A percentile compares a stretch with the other conserved stretches of the same genome.
Conservation (phyloP, 805 yeast species). For the Saccharomycopsis sp. region DNA sequence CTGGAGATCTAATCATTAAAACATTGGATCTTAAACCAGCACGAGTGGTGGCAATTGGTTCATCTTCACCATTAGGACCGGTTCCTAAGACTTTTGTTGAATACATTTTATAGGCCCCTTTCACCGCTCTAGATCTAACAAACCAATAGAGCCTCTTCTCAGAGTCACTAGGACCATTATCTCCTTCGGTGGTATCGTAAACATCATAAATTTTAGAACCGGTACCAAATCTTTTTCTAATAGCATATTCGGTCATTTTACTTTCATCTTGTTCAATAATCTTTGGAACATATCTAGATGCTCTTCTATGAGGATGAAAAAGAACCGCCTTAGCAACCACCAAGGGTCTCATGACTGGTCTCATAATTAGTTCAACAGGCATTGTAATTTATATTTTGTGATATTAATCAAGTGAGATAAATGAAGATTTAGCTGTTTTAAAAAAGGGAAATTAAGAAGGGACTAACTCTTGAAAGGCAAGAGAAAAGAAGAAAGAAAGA, state of each 20-base stretch:
- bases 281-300: conserved; percentile 46
- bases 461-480: neutral
- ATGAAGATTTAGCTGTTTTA: neutral
- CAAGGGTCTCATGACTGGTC: conserved; percentile 52
- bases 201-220: conserved; percentile 51
- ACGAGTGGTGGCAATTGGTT: conserved; percentile 47
- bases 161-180: conserved; percentile 30
- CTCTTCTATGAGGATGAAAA: conserved; percentile 45
- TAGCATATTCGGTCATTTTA: conserved; percentile 32
- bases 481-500: neutral
- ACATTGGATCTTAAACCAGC: conserved; percentile 56
- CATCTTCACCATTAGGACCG: conserved; percentile 39
- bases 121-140: conserved; percentile 53
- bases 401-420: neutral
- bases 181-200: conserved; percentile 33
- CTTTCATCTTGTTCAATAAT: conserved; percentile 33
- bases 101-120: conserved; percentile 54
- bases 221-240: conserved; percentile 48
- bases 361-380: conserved; percentile 50
- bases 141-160: conserved; percentile 39
- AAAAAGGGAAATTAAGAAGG: neutral
- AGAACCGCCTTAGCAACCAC: conserved; percentile 43
- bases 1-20: conserved; percentile 40
- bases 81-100: conserved; percentile 31
- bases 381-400: conserved; percentile 22